A percentile compares a stretch with the other conserved stretches of the same genome.
Evolutionary conservation across 2,329 filamentous ascomycete species (phyloP).

Genomic region (Teratosphaeria pseudoeucalypti): DNA sequence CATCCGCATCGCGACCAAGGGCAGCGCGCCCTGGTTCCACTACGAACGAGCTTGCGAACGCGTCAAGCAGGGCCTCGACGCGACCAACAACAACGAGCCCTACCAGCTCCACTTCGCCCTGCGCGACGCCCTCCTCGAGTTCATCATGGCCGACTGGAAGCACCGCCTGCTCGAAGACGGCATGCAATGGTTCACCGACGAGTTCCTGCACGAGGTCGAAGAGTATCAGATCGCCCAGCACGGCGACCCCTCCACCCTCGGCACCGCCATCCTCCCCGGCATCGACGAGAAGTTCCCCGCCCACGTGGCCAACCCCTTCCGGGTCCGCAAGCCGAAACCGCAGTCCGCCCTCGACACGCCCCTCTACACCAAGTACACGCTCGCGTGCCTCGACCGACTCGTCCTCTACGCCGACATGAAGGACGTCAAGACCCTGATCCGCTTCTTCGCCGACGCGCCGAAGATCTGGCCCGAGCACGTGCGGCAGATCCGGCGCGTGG

Average conservation of each 20-base stretch:
- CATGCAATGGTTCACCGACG: slow-evolving; percentile 89
- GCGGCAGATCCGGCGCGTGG: slow-evolving; percentile 55
- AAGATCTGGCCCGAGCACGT: slow-evolving; percentile 64
- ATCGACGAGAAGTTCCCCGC: neutral
- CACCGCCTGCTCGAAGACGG: slow-evolving; percentile 71
- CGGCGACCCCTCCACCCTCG: neutral
- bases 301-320: neutral
- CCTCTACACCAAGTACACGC: slow-evolving; percentile 35
- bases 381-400: slow-evolving; percentile 35
- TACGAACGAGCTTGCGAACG: neutral
- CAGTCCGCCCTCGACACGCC: slow-evolving; percentile 9
- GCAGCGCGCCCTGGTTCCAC: neutral
- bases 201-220: slow-evolving; percentile 88
- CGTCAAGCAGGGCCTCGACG: neutral
- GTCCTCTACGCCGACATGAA: slow-evolving; percentile 55
- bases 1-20: slow-evolving; percentile 63
- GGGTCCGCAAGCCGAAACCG: neutral
- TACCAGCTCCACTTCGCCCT: slow-evolving; percentile 56
- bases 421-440: slow-evolving; percentile 74
- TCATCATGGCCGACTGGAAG: slow-evolving; percentile 86
- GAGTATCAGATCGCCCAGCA: neutral
- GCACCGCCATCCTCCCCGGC: neutral
- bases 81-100: slow-evolving; percentile 23
- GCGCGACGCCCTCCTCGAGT: slow-evolving; percentile 69
- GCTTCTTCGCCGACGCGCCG: slow-evolving; percentile 86